A percentile compares a stretch with the other conserved stretches of the same genome.
phyloP scores from a whole-genome alignment of 768 basidiomycete species.

The Phaeotremella fagi region DNA sequence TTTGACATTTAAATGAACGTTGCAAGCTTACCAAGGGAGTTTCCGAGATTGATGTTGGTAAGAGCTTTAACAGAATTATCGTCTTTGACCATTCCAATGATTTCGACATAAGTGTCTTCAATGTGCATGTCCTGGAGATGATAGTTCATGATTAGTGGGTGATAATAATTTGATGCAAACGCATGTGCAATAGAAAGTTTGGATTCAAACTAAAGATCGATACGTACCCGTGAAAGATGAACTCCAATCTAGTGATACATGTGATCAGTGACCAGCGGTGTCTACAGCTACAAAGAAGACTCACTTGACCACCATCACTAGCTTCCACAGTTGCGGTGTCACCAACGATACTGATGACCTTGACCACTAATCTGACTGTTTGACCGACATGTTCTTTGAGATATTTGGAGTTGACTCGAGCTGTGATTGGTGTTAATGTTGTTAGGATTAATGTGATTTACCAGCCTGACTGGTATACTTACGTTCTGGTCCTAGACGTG shows the following conservation, averaged over 20 bases:
- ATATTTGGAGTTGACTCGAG: constrained; percentile 63
- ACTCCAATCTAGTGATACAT: constrained; percentile 38
- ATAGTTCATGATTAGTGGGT: too few species aligned
- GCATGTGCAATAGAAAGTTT: too few species aligned
- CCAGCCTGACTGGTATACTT: constrained; percentile 8
- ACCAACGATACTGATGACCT: constrained; percentile 57
- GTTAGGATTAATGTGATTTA: too few species aligned
- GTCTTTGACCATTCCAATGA: constrained; percentile 61
- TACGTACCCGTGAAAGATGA: too few species aligned
- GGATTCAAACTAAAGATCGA: too few species aligned
- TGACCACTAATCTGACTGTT: constrained; percentile 61
- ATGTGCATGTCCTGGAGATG: constrained; percentile 53
- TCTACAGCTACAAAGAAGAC: constrained; percentile 3
- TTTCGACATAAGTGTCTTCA: constrained; percentile 59
- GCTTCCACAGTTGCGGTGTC: constrained; percentile 60
- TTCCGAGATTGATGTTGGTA: constrained; percentile 56
- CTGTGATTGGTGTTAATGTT: too few species aligned
- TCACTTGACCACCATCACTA: constrained; percentile 61
- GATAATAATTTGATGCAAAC: too few species aligned
- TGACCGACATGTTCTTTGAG: constrained; percentile 56
- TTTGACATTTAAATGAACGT: not conserved
- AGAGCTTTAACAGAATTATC: constrained; percentile 59
- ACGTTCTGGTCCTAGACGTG: constrained; percentile 35
- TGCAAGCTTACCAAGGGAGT: constrained; percentile 57
- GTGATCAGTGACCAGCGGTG: too few species aligned